These are phyloP conservation scores for Calonectria pteridis DNA, from an alignment of 2,329 filamentous ascomycete species.

Conservation along the genomic window DNA sequence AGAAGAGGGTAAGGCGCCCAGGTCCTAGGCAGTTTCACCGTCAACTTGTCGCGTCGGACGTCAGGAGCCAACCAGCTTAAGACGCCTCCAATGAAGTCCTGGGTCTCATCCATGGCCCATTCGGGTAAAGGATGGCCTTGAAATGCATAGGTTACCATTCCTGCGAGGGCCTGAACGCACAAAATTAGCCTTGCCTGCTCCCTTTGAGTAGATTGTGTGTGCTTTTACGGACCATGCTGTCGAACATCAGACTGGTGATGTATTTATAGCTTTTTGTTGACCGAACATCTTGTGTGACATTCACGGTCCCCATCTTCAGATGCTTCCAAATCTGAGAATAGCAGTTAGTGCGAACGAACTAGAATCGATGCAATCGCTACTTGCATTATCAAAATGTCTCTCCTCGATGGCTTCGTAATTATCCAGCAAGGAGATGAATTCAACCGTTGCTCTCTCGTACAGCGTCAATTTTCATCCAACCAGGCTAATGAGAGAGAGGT, in stretches of 20 bases:
- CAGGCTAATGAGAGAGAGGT: neutral
- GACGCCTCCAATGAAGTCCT: neutral
- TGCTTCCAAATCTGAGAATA: neutral
- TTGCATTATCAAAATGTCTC: neutral
- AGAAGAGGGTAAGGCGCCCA: neutral
- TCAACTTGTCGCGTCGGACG: neutral
- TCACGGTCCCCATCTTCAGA: neutral
- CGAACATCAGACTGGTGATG: neutral
- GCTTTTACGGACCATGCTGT: neutral
- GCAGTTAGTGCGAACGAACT: neutral
- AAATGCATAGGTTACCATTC: neutral
- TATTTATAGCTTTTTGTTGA: neutral
- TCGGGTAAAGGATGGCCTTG: neutral
- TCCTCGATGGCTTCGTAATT: neutral
- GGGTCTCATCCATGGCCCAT: neutral
- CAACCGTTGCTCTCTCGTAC: neutral
- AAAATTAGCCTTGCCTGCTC: neutral
- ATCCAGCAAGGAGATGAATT: neutral
- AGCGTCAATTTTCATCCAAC: neutral
- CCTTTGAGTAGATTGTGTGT: neutral
- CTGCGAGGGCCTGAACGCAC: neutral
- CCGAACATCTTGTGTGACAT: neutral
- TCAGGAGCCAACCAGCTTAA: neutral
- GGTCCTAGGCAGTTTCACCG: neutral
- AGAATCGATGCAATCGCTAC: neutral